Percentiles rank a stretch among this genome's conserved stretches.
These are phyloP conservation scores for Aschersonia sp. DNA, from an alignment of 2,329 filamentous ascomycete species.

Conservation along the genomic window DNA sequence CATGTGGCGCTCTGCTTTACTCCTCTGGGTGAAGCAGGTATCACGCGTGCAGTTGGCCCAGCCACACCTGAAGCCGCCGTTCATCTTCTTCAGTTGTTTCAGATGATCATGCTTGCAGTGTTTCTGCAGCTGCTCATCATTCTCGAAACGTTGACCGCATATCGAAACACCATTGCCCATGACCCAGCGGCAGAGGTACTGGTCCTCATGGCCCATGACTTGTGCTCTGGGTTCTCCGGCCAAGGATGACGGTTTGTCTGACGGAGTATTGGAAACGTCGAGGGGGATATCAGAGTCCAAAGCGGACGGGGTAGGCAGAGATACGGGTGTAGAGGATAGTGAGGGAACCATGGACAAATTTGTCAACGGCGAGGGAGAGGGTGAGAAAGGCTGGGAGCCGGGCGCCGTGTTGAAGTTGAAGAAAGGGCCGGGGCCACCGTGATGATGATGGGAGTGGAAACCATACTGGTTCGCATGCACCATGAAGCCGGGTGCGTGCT, in stretches of 20 bases:
- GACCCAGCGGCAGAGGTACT: constrained; percentile 20
- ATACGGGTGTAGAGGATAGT: constrained; percentile 8
- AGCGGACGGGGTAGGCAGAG: constrained; percentile 8
- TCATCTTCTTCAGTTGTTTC: constrained; percentile 25
- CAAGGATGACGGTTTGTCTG: not conserved
- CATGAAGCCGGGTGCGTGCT: constrained; percentile 9
- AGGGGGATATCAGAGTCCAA: constrained; percentile 10
- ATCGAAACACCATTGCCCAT: constrained; percentile 7
- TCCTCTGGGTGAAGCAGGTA: constrained; percentile 41
- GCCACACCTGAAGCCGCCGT: constrained; percentile 34
- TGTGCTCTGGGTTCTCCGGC: constrained; percentile 5
- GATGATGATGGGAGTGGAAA: constrained; percentile 2
- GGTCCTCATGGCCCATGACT: constrained; percentile 9
- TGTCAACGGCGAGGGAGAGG: constrained; percentile 10
- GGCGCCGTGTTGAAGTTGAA: constrained; percentile 1
- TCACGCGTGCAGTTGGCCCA: constrained; percentile 43
- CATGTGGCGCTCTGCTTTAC: constrained; percentile 51
- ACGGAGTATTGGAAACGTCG: not conserved
- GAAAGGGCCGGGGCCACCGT: constrained; percentile 1
- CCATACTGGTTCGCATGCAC: constrained; percentile 6
- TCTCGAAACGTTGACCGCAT: constrained; percentile 22
- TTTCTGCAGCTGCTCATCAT: constrained; percentile 35
- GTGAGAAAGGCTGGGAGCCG: constrained; percentile 7
- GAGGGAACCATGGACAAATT: constrained; percentile 10
- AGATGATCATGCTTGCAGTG: constrained; percentile 40